phyloP scores from a whole-genome alignment of 495 filamentous ascomycete species.

The Annulohypoxylon nitens region DNA sequence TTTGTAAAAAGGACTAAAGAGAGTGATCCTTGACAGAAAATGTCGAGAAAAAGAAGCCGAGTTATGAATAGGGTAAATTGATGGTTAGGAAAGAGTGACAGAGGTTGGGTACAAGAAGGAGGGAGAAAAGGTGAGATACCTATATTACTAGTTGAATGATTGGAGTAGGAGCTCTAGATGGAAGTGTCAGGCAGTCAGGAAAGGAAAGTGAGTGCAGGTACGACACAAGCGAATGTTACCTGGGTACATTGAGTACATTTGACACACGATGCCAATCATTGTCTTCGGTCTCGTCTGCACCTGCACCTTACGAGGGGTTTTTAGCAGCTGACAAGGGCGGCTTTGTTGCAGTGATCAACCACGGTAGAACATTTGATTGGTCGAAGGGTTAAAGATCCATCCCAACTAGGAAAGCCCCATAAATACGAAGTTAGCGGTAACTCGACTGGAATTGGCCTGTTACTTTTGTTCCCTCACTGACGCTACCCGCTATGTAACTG shows the following conservation, averaged over 20 bases:
- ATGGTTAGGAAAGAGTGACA: constrained; percentile 39
- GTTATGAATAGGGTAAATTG: constrained; percentile 18
- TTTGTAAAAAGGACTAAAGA: constrained; percentile 34
- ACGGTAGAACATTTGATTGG: constrained; percentile 20
- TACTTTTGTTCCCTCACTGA: not conserved
- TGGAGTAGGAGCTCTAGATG: constrained; percentile 23
- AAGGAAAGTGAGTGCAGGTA: constrained; percentile 30
- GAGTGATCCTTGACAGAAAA: constrained; percentile 41
- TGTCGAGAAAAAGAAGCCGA: constrained; percentile 13
- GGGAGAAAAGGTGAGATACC: constrained; percentile 23
- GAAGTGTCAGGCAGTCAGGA: not conserved
- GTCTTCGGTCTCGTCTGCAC: constrained; percentile 9
- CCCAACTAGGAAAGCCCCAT: constrained; percentile 33
- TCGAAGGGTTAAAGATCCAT: constrained; percentile 11
- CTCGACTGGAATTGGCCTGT: constrained; percentile 21
- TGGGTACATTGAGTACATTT: constrained; percentile 19
- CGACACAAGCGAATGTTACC: constrained; percentile 26
- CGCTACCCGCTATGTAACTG: no score
- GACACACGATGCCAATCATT: constrained; percentile 40
- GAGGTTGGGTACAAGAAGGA: constrained; percentile 28
- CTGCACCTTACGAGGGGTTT: constrained; percentile 33
- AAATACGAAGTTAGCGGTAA: constrained; percentile 9
- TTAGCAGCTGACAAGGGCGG: constrained; percentile 22
- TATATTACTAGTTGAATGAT: constrained; percentile 24
- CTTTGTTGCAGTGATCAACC: constrained; percentile 24